These are phyloP conservation scores for Asterophora parasitica DNA, from an alignment of 768 basidiomycete genomes.

Conservation along the genomic window DNA sequence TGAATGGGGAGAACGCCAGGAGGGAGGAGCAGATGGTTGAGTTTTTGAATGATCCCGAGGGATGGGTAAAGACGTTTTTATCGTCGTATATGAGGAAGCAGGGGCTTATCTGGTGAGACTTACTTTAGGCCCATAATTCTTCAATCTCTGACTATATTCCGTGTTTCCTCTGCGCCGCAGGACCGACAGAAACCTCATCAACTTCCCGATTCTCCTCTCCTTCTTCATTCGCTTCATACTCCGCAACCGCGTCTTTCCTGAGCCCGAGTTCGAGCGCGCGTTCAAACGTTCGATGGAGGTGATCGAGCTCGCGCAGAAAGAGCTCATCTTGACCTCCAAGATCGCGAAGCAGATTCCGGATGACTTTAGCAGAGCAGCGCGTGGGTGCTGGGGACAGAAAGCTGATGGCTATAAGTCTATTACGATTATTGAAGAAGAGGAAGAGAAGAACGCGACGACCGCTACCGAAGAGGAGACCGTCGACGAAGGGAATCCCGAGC, in stretches of 20 bases:
- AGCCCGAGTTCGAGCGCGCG: conserved; percentile 38
- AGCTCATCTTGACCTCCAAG: conserved; percentile 46
- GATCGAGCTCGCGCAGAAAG: conserved; percentile 36
- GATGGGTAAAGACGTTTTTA: conserved; percentile 56
- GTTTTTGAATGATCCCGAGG: conserved; percentile 64
- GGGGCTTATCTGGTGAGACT: conserved; percentile 66
- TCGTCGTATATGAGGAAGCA: conserved; percentile 64
- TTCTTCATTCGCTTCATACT: conserved; percentile 64
- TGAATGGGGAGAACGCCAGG: conserved; percentile 29
- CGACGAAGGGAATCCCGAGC: neutral
- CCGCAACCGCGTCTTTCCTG: conserved; percentile 49
- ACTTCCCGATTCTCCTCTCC: conserved; percentile 47
- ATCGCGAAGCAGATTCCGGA: conserved; percentile 46
- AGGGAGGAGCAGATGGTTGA: conserved; percentile 40
- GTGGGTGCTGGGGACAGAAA: conserved; percentile 44
- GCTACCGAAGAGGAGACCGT: neutral
- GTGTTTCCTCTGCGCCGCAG: too few relatives aligned
- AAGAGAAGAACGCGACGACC: conserved; percentile 2
- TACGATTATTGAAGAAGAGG: conserved; percentile 9
- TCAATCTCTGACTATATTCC: too few relatives aligned
- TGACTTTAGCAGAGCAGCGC: conserved; percentile 44
- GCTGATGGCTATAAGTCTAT: conserved; percentile 34
- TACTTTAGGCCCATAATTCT: too few relatives aligned
- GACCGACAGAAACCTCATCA: conserved; percentile 44
- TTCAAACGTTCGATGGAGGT: conserved; percentile 44